phyloP scores from a whole-genome alignment of 306 rosid genomes.

The Quercus alba region DNA sequence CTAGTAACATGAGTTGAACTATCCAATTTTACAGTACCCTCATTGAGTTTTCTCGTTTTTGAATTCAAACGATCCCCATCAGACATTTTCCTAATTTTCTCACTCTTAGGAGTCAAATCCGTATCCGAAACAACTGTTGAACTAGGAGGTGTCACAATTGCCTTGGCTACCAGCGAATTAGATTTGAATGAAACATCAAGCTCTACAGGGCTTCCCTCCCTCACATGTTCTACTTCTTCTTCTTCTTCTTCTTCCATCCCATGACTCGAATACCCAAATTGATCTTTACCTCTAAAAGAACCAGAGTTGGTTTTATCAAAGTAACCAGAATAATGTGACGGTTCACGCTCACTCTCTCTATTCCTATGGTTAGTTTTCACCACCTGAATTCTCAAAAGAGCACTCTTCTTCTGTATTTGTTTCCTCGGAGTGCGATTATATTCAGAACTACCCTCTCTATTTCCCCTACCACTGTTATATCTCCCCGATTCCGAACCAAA shows the following conservation, averaged over 20 bases:
- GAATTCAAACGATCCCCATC: constrained; percentile 19
- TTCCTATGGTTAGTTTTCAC: constrained; percentile 50
- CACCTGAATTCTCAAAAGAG: constrained; percentile 72
- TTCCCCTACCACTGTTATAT: constrained; percentile 37
- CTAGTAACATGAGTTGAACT: constrained; percentile 18
- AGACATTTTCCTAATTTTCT: constrained; percentile 10
- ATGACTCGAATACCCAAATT: constrained; percentile 31
- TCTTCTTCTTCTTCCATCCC: constrained; percentile 23
- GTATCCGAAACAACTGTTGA: constrained; percentile 28
- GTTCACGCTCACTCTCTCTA: constrained; percentile 62
- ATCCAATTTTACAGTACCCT: constrained; percentile 15
- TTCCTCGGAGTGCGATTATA: constrained; percentile 58
- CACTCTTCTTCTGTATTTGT: constrained; percentile 92
- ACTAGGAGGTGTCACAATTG: constrained; percentile 45
- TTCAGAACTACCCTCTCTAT: constrained; percentile 51
- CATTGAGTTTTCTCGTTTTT: constrained; percentile 1
- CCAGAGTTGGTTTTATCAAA: constrained; percentile 39
- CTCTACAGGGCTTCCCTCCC: constrained; percentile 65
- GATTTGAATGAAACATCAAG: constrained; percentile 86
- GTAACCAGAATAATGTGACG: constrained; percentile 40
- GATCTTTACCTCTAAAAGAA: constrained; percentile 55
- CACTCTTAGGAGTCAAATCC: constrained; percentile 10
- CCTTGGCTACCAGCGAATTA: constrained; percentile 85
- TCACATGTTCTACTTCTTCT: constrained; percentile 37
- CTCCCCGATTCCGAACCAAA: constrained; percentile 44